Evolutionary conservation across 2,329 filamentous ascomycete genomes (phyloP).

Genomic region (Sporothrix curviconia): DNA sequence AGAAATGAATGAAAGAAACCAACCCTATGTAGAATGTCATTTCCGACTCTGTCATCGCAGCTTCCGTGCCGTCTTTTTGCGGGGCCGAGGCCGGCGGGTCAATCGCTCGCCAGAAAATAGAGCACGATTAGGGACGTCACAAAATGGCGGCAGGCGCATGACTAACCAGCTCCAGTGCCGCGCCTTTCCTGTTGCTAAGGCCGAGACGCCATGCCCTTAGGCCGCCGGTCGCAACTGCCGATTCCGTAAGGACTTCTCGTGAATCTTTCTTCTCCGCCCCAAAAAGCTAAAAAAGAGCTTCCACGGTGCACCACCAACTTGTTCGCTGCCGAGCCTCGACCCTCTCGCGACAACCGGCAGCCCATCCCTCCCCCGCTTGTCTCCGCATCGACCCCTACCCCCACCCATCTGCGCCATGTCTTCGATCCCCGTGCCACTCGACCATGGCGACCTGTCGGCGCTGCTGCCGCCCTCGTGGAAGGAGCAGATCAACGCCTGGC

Average conservation of each 20-base stretch:
- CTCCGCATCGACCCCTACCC: too few relatives aligned
- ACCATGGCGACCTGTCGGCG: conserved; percentile 46
- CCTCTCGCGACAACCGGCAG: too few relatives aligned
- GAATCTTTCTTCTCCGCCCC: not conserved
- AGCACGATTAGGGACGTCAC: too few relatives aligned
- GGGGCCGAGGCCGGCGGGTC: not conserved
- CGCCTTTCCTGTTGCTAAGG: not conserved
- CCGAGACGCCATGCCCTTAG: not conserved
- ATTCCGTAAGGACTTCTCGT: not conserved
- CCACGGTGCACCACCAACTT: not conserved
- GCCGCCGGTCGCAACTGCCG: not conserved
- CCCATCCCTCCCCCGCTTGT: not conserved
- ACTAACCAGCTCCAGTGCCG: not conserved
- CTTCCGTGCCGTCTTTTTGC: too few relatives aligned
- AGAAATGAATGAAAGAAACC: too few relatives aligned
- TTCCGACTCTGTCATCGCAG: too few relatives aligned
- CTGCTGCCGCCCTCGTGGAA: conserved; percentile 84
- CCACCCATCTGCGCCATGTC: not conserved
- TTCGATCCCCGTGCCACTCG: conserved; percentile 15
- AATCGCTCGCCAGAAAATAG: too few relatives aligned
- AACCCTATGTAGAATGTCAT: too few relatives aligned
- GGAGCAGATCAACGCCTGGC: conserved; percentile 71
- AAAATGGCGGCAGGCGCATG: not conserved
- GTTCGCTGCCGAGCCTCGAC: not conserved
- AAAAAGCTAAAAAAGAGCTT: not conserved